Evolutionary conservation across 2,329 filamentous ascomycete genomes (phyloP).

Genomic region (Emergomyces pasteurianus): DNA sequence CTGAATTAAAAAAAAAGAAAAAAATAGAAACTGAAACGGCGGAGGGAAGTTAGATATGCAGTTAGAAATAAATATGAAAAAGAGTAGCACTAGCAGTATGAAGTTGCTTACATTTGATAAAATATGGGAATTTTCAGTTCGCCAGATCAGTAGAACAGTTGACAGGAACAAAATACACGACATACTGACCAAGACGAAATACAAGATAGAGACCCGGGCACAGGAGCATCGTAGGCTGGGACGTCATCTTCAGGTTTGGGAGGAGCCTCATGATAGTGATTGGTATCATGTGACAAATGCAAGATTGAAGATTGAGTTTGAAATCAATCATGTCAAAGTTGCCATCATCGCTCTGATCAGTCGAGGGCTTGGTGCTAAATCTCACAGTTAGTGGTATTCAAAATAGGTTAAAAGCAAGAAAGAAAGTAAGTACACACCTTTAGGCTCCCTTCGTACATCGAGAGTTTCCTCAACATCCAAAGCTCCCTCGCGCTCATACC

Average conservation of each 20-base stretch:
- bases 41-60: not conserved
- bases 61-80: not conserved
- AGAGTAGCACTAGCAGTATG: too few species aligned
- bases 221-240: not conserved
- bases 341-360: conserved; percentile 59
- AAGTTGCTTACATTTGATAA: not conserved
- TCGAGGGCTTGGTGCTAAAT: conserved; percentile 49
- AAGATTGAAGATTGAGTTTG: not conserved
- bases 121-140: not conserved
- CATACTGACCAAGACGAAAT: not conserved
- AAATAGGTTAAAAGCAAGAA: not conserved
- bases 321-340: conserved; percentile 47
- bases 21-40: not conserved
- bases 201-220: not conserved
- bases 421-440: conserved; percentile 62
- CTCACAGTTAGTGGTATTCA: conserved; percentile 3
- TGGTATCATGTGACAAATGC: not conserved
- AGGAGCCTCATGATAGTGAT: not conserved
- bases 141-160: not conserved
- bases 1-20: not conserved
- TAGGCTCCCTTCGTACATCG: conserved; percentile 73
- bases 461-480: conserved; percentile 39
- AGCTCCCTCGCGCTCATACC: conserved; percentile 38
- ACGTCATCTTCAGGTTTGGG: not conserved
- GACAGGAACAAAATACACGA: not conserved